Conservation (phyloP, 2,329 filamentous ascomycete genomes). For the Fusarium aywerte region DNA sequence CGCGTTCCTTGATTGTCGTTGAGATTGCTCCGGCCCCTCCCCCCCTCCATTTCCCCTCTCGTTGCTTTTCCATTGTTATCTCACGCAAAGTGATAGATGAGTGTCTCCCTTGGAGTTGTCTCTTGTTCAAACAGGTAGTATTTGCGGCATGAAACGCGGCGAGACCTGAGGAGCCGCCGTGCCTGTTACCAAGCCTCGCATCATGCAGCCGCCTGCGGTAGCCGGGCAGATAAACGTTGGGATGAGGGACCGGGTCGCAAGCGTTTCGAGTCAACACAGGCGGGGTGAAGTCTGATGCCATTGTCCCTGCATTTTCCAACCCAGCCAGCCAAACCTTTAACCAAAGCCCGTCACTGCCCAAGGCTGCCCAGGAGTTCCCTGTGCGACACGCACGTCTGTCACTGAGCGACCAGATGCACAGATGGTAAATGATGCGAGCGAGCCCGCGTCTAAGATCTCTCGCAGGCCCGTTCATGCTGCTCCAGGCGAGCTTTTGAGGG, state of each 20-base stretch:
- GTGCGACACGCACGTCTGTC: constrained; percentile 36
- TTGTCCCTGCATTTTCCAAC: constrained; percentile 29
- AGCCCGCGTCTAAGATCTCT: constrained; percentile 30
- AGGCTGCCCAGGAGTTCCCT: constrained; percentile 39
- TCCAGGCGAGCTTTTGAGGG: constrained; percentile 19
- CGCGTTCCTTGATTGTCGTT: constrained; percentile 1
- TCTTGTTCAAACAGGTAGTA: constrained; percentile 12
- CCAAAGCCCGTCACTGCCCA: constrained; percentile 25
- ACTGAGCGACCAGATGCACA: constrained; percentile 39
- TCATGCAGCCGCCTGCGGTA: constrained; percentile 23
- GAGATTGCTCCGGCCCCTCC: not conserved
- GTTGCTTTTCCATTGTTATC: constrained; percentile 31
- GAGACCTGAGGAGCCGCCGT: constrained; percentile 27
- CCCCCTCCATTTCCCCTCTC: constrained; percentile 24
- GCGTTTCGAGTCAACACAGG: constrained; percentile 16
- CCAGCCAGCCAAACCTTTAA: constrained; percentile 12
- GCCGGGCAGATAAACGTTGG: not conserved
- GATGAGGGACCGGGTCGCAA: constrained; percentile 1
- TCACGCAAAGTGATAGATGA: constrained; percentile 19
- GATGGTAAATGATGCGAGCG: constrained; percentile 35
- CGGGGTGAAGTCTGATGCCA: constrained; percentile 32
- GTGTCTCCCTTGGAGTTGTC: constrained; percentile 33
- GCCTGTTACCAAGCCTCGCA: constrained; percentile 21
- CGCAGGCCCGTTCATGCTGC: constrained; percentile 36
- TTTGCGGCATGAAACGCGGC: constrained; percentile 35